These are phyloP conservation scores for Nakaseomyces uthaithaninus DNA, from an alignment of 1,139 yeast genomes.

Conservation along the genomic window DNA sequence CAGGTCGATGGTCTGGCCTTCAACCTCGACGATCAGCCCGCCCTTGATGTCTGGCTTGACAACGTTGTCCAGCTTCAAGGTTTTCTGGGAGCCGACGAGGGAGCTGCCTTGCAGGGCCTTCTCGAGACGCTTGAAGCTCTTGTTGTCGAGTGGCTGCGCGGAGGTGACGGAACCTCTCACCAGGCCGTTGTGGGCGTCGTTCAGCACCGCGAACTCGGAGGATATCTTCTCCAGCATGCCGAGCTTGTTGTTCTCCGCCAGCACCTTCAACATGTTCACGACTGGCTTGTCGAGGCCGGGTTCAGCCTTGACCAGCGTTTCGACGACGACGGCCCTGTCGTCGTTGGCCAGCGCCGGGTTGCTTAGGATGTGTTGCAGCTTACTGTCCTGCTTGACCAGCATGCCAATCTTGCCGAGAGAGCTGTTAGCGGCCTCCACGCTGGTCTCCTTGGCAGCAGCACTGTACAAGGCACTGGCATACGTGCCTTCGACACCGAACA, in stretches of 20 bases:
- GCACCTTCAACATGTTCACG: slow-evolving; percentile 69
- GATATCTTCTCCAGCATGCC: slow-evolving; percentile 56
- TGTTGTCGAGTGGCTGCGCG: slow-evolving; percentile 76
- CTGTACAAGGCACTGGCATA: slow-evolving; percentile 92
- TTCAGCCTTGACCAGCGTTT: slow-evolving; percentile 43
- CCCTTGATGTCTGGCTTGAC: slow-evolving; percentile 90
- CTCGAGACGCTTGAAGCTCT: slow-evolving; percentile 71
- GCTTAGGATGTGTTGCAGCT: slow-evolving; percentile 51
- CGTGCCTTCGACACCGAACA: slow-evolving; percentile 93
- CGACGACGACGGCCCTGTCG: slow-evolving; percentile 68
- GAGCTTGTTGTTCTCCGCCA: slow-evolving; percentile 95
- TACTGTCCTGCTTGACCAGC: slow-evolving; percentile 54
- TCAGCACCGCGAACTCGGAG: slow-evolving; percentile 65
- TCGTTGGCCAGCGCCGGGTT: slow-evolving; percentile 79
- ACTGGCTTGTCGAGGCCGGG: slow-evolving; percentile 62
- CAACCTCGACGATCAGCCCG: slow-evolving; percentile 92
- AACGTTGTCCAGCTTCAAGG: slow-evolving; percentile 72
- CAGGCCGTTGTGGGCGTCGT: slow-evolving; percentile 84
- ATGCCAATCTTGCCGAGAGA: slow-evolving; percentile 54
- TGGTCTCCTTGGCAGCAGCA: slow-evolving; percentile 79
- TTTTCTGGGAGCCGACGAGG: slow-evolving; percentile 79
- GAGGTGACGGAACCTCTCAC: slow-evolving; percentile 93
- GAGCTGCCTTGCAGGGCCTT: slow-evolving; percentile 68
- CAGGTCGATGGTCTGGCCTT: slow-evolving; percentile 93
- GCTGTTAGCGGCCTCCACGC: slow-evolving; percentile 63